phyloP scores from a whole-genome alignment of 768 basidiomycete genomes.

The Kwoniella newhampshirensis region DNA sequence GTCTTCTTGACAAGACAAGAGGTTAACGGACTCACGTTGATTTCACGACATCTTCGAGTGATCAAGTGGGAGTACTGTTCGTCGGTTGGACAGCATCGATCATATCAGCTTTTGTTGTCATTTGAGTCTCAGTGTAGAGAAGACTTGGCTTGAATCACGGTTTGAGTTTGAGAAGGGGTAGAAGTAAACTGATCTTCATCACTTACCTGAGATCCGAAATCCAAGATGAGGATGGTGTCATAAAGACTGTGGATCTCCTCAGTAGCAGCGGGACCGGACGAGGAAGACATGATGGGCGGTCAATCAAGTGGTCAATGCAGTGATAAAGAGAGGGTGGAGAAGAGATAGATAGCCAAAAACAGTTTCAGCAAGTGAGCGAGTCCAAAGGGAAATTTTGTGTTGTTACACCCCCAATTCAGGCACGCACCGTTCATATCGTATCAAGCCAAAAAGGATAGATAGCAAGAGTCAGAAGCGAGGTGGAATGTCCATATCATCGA shows the following conservation, averaged over 20 bases:
- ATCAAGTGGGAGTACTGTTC: slow-evolving; percentile 92
- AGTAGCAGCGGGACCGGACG: slow-evolving; percentile 2
- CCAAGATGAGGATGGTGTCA: slow-evolving; percentile 91
- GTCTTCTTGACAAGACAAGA: slow-evolving; percentile 3
- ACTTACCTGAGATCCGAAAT: slow-evolving; percentile 91
- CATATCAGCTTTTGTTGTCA: no score
- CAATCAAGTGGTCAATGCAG: not conserved
- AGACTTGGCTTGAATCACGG: not conserved
- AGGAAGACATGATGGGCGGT: slow-evolving; percentile 12
- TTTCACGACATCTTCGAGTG: slow-evolving; percentile 93
- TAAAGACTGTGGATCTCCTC: slow-evolving; percentile 88
- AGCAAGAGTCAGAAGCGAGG: no score
- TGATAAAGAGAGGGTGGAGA: not conserved
- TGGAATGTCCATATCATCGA: no score
- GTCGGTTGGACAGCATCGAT: not conserved
- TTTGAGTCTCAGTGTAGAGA: not conserved
- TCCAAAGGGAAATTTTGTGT: slow-evolving; percentile 6
- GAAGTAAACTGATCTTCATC: no score
- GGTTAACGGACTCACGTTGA: slow-evolving; percentile 66
- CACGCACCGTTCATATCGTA: no score
- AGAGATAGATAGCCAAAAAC: no score
- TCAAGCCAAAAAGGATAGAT: no score
- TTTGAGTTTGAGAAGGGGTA: not conserved
- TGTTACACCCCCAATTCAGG: no score
- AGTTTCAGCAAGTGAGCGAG: no score